phyloP scores from a whole-genome alignment of 805 yeast species.

The Starmera quercuum region DNA sequence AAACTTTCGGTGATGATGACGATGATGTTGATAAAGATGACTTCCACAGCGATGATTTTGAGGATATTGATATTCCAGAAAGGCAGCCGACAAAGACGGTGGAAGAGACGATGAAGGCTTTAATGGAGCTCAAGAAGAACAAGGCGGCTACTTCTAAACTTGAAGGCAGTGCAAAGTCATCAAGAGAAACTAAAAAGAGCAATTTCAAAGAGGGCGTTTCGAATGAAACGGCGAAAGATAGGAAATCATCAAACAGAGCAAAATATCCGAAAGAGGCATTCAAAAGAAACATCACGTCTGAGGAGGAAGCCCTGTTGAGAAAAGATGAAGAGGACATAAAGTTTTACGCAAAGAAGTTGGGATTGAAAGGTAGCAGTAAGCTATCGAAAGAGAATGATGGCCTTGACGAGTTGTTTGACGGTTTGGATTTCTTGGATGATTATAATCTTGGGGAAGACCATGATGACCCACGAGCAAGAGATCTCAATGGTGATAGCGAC shows the following conservation, averaged over 20 bases:
- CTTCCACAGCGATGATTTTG: slow-evolving; percentile 8
- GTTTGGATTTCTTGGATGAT: slow-evolving; percentile 35
- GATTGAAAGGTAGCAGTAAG: slow-evolving; percentile 51
- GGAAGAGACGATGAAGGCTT: slow-evolving; percentile 36
- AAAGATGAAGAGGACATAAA: slow-evolving; percentile 74
- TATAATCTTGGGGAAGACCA: slow-evolving; percentile 18
- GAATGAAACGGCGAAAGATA: slow-evolving; percentile 23
- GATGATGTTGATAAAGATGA: slow-evolving; percentile 5
- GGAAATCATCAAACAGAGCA: slow-evolving; percentile 5
- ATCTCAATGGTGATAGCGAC: slow-evolving; percentile 15
- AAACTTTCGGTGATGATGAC: slow-evolving; percentile 10
- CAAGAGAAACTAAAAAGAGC: slow-evolving; percentile 20
- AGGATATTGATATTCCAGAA: slow-evolving; percentile 15
- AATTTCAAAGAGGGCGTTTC: slow-evolving; percentile 26
- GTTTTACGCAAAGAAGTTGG: slow-evolving; percentile 77
- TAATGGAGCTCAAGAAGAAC: slow-evolving; percentile 28
- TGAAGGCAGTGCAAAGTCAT: slow-evolving; percentile 17
- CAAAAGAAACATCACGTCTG: slow-evolving; percentile 26
- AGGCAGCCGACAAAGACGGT: slow-evolving; percentile 27
- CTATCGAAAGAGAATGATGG: slow-evolving; percentile 64
- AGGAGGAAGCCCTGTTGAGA: slow-evolving; percentile 39
- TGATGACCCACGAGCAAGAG: no score
- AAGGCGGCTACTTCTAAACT: slow-evolving; percentile 6
- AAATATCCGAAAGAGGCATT: slow-evolving; percentile 8
- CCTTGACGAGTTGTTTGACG: slow-evolving; percentile 78